phyloP scores from a whole-genome alignment of 805 yeast genomes.

The Myxozyma udenii region DNA sequence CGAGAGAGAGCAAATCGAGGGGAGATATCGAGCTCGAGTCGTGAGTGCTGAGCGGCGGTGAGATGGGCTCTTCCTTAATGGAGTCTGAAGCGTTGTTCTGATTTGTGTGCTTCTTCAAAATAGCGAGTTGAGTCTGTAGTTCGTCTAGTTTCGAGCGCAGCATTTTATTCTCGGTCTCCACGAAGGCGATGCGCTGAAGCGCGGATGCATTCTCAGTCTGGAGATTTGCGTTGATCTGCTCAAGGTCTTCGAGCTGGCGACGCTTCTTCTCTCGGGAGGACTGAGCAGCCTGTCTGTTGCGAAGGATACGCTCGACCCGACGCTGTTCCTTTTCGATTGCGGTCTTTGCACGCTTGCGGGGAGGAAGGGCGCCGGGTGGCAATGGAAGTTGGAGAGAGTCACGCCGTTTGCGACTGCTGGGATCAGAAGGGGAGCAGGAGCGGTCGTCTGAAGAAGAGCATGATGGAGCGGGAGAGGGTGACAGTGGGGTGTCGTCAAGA shows the following conservation, averaged over 20 bases:
- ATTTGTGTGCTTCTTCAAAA: constrained; percentile 4
- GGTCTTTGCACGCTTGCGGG: constrained; percentile 94
- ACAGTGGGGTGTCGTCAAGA: not conserved
- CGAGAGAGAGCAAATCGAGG: not conserved
- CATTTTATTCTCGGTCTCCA: constrained; percentile 19
- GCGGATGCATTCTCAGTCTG: constrained; percentile 14
- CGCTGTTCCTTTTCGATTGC: constrained; percentile 96
- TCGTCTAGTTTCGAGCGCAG: constrained; percentile 19
- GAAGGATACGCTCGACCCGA: constrained; percentile 82
- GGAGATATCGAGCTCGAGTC: not conserved
- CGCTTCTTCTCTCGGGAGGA: constrained; percentile 96
- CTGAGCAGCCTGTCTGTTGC: constrained; percentile 96
- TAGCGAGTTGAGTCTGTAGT: constrained; percentile 4
- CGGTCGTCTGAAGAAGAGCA: no score
- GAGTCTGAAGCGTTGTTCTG: not conserved
- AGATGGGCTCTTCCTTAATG: not conserved
- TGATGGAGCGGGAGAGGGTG: not conserved
- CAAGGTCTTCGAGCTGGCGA: constrained; percentile 82
- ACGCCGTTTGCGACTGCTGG: constrained; percentile 32
- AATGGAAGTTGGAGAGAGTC: constrained; percentile 38
- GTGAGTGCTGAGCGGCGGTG: not conserved
- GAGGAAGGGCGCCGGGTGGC: constrained; percentile 62
- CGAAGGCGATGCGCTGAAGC: constrained; percentile 12
- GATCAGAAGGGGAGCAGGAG: not conserved
- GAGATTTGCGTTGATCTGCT: constrained; percentile 36